These are phyloP conservation scores for Sedum album DNA, from an alignment of 164 flowering plant genomes.

Conservation along the genomic window DNA sequence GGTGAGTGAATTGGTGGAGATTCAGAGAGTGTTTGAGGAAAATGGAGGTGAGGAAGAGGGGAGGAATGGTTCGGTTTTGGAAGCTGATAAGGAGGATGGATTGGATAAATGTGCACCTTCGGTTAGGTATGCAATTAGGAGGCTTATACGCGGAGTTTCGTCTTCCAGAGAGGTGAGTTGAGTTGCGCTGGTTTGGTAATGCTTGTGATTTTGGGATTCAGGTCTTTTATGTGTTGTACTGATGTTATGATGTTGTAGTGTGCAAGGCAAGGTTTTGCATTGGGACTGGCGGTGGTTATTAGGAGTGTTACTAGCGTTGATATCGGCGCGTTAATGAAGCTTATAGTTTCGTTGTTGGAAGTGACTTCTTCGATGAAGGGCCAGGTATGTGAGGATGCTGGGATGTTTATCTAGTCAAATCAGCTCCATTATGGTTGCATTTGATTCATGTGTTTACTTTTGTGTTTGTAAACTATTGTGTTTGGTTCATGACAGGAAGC, in stretches of 20 bases:
- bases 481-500: slow-evolving; percentile 44
- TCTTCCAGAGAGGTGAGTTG: slow-evolving; percentile 74
- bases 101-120: slow-evolving; percentile 69
- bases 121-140: slow-evolving; percentile 75
- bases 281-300: slow-evolving; percentile 58
- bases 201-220: neutral
- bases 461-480: slow-evolving; percentile 10
- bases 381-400: slow-evolving; percentile 43
- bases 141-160: slow-evolving; percentile 95
- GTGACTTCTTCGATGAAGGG: slow-evolving; percentile 95
- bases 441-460: slow-evolving; percentile 7
- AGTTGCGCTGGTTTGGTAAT: neutral
- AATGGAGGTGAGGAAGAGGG: slow-evolving; percentile 29
- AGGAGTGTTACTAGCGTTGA: slow-evolving; percentile 39
- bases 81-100: slow-evolving; percentile 90
- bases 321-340: slow-evolving; percentile 60
- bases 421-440: neutral
- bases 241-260: slow-evolving; percentile 47
- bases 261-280: slow-evolving; percentile 96
- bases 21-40: slow-evolving; percentile 60
- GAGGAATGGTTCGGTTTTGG: slow-evolving; percentile 40
- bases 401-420: neutral
- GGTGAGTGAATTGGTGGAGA: slow-evolving; percentile 49
- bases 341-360: slow-evolving; percentile 53
- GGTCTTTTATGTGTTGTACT: neutral